Evolutionary conservation across 805 yeast genomes (phyloP).

Genomic region (Metschnikowia chrysomelidarum): DNA sequence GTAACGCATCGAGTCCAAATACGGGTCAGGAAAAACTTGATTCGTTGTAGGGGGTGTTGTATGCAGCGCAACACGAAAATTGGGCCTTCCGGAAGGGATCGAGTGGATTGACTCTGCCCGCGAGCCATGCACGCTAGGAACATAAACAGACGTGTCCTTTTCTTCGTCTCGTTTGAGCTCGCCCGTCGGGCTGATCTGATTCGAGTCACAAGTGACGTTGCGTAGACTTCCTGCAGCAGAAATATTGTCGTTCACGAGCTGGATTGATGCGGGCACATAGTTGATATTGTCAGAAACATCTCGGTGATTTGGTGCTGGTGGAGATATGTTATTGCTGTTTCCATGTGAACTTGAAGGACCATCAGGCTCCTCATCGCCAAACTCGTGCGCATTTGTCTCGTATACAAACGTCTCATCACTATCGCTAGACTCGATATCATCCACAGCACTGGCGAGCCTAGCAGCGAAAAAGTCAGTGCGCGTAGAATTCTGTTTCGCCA

Average conservation of each 20-base stretch:
- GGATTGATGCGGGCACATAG: slow-evolving; percentile 14
- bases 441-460: slow-evolving; percentile 89
- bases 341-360: slow-evolving; percentile 1
- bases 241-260: slow-evolving; percentile 14
- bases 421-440: slow-evolving; percentile 82
- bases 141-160: slow-evolving; percentile 3
- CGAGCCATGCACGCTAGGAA: slow-evolving; percentile 5
- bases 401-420: slow-evolving; percentile 96
- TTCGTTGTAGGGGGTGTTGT: slow-evolving; percentile 19
- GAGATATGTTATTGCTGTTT: too few relatives aligned
- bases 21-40: slow-evolving; percentile 26
- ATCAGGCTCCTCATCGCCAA: slow-evolving; percentile 13
- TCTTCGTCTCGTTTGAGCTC: slow-evolving; percentile 13
- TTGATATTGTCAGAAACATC: slow-evolving; percentile 14
- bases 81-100: slow-evolving; percentile 21
- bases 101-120: slow-evolving; percentile 26
- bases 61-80: slow-evolving; percentile 14
- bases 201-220: slow-evolving; percentile 11
- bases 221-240: slow-evolving; percentile 16
- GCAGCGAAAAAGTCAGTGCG: slow-evolving; percentile 95
- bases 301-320: slow-evolving; percentile 1
- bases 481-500: slow-evolving; percentile 55
- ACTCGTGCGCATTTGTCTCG: slow-evolving; percentile 47
- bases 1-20: slow-evolving; percentile 20
- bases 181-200: slow-evolving; percentile 10